Percentiles rank a stretch among this genome's conserved stretches.
These are phyloP conservation scores for Mycena latifolia DNA, from an alignment of 768 basidiomycete species.

Conservation along the genomic window DNA sequence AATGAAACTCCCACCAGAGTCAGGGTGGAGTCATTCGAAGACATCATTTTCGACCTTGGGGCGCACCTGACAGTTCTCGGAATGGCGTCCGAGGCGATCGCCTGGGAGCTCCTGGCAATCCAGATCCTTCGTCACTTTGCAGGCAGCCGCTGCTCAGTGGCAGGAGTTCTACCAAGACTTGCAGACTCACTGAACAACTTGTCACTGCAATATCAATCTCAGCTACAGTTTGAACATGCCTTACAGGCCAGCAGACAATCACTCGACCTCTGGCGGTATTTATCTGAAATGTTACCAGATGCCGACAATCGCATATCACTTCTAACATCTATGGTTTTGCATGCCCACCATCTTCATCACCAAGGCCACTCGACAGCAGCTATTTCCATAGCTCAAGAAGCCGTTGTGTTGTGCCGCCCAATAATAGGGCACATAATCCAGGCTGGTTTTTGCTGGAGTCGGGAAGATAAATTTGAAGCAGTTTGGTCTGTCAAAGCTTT, in stretches of 20 bases:
- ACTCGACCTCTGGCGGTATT: not conserved
- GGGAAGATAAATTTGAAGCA: not conserved
- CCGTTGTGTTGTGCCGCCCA: not conserved
- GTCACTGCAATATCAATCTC: not conserved
- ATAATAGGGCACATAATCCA: not conserved
- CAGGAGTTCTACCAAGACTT: not conserved
- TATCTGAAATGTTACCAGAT: not conserved
- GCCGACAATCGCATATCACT: not conserved
- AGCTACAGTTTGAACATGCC: not conserved
- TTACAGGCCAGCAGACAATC: not conserved
- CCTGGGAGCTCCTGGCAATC: not conserved
- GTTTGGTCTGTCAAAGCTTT: not conserved
- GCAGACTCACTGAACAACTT: not conserved
- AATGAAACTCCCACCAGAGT: not conserved
- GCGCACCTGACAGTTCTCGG: not conserved
- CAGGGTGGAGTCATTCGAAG: not conserved
- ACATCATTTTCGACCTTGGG: not conserved
- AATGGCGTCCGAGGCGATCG: not conserved
- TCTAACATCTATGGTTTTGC: not conserved
- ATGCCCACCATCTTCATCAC: not conserved
- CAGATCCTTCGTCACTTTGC: not conserved
- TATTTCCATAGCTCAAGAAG: constrained; percentile 2
- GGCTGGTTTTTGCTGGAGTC: not conserved
- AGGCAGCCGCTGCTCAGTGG: no score
- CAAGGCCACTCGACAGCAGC: not conserved